Conservation (phyloP, 208 protist genomes). For the Wallacemonas rigidus region DNA sequence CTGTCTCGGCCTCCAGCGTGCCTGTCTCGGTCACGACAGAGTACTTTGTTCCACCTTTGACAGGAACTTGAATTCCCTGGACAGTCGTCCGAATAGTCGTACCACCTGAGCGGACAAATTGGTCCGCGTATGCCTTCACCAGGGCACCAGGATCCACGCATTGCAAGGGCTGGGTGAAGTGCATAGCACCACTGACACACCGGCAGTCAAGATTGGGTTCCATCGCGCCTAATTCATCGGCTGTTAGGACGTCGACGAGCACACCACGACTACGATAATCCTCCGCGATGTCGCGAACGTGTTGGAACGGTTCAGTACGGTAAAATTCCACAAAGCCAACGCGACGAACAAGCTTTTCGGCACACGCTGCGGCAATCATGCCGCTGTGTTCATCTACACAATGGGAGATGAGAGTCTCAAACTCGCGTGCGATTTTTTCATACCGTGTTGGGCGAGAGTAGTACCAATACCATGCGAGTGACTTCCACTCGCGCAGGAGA, state of each 20-base stretch:
- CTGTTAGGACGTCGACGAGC: slow-evolving; percentile 7
- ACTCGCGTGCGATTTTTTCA: slow-evolving; percentile 7
- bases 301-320: neutral
- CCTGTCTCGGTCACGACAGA: slow-evolving; percentile 13
- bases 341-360: slow-evolving; percentile 21
- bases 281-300: slow-evolving; percentile 13
- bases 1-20: slow-evolving; percentile 16
- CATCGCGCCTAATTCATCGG: slow-evolving; percentile 5
- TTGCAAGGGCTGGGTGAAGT: slow-evolving; percentile 21
- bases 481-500: slow-evolving; percentile 13
- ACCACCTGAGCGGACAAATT: slow-evolving; percentile 22
- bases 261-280: slow-evolving; percentile 12
- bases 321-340: slow-evolving; percentile 25
- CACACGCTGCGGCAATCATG: slow-evolving; percentile 17
- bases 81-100: slow-evolving; percentile 22
- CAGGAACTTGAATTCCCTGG: slow-evolving; percentile 1
- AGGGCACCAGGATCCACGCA: slow-evolving; percentile 23
- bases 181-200: slow-evolving; percentile 4
- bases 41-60: neutral
- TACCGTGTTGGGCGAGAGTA: slow-evolving; percentile 21
- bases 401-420: slow-evolving; percentile 18
- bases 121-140: slow-evolving; percentile 21
- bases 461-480: slow-evolving; percentile 28
- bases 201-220: slow-evolving; percentile 14
- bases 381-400: slow-evolving; percentile 24